phyloP scores from a whole-genome alignment of 768 basidiomycete genomes.

The Phaeotremella fagi region DNA sequence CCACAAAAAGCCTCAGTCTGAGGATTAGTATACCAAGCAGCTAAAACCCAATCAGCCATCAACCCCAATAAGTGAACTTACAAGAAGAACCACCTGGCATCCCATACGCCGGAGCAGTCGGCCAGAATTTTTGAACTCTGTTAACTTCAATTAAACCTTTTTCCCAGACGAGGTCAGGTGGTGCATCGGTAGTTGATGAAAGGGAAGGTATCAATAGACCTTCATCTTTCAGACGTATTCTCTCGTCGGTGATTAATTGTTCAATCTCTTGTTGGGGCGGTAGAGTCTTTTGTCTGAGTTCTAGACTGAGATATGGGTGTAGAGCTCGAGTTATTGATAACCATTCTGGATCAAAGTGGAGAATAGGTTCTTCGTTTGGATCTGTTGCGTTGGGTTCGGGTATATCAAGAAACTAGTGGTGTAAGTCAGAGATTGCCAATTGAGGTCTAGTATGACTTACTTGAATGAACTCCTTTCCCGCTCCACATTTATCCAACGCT shows the following conservation, averaged over 20 bases:
- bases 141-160: constrained; percentile 49
- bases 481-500: constrained; percentile 83
- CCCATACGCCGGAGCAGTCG: constrained; percentile 53
- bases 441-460: constrained; percentile 47
- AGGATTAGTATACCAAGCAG: constrained; percentile 74
- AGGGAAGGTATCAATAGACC: constrained; percentile 27
- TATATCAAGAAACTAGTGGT: constrained; percentile 72
- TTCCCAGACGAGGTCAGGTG: constrained; percentile 13
- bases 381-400: constrained; percentile 31
- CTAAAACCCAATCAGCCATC: constrained; percentile 50
- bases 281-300: constrained; percentile 55
- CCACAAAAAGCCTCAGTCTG: constrained; percentile 81
- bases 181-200: neutral
- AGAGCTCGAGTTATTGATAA: constrained; percentile 86
- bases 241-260: constrained; percentile 58
- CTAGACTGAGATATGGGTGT: constrained; percentile 66
- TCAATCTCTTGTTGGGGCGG: constrained; percentile 59
- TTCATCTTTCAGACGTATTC: constrained; percentile 65
- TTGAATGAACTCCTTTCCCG: constrained; percentile 70
- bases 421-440: neutral
- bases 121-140: constrained; percentile 63
- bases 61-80: constrained; percentile 35
- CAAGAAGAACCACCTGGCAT: constrained; percentile 52
- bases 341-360: constrained; percentile 86
- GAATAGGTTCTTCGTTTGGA: constrained; percentile 22